Conservation (phyloP, 1,139 yeast genomes). For the Scheffersomyces titani region DNA sequence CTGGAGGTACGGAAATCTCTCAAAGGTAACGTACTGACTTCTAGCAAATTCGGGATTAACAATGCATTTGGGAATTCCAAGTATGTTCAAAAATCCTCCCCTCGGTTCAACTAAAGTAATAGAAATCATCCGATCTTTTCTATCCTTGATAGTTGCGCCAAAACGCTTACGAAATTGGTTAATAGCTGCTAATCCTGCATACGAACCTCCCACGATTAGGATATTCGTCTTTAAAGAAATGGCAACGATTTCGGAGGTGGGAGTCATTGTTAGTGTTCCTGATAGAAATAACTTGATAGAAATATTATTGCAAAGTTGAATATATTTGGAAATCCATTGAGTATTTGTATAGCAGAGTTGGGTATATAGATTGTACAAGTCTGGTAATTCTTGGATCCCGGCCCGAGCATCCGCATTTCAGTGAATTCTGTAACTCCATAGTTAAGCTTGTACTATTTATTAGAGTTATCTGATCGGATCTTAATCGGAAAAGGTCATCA, state of each 20-base stretch:
- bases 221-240: constrained; percentile 24
- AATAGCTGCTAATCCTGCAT: constrained; percentile 47
- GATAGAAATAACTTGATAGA: not conserved
- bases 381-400: not conserved
- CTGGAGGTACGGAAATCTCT: constrained; percentile 28
- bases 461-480: not conserved
- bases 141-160: constrained; percentile 26
- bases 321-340: not conserved
- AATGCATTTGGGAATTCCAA: constrained; percentile 54
- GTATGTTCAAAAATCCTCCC: constrained; percentile 51
- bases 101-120: constrained; percentile 52
- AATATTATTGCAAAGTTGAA: not conserved
- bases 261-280: not conserved
- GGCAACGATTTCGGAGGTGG: constrained; percentile 1
- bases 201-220: constrained; percentile 53
- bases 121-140: constrained; percentile 23
- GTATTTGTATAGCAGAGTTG: not conserved
- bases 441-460: not conserved
- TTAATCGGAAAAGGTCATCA: not conserved
- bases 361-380: not conserved
- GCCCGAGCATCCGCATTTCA: not conserved
- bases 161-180: constrained; percentile 28
- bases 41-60: constrained; percentile 49
- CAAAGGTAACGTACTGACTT: constrained; percentile 40
- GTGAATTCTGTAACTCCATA: not conserved